Percentiles rank a stretch among this genome's conserved stretches.
Evolutionary conservation across 2,329 filamentous ascomycete species (phyloP).

Genomic region (Hymenoscyphus albidus): DNA sequence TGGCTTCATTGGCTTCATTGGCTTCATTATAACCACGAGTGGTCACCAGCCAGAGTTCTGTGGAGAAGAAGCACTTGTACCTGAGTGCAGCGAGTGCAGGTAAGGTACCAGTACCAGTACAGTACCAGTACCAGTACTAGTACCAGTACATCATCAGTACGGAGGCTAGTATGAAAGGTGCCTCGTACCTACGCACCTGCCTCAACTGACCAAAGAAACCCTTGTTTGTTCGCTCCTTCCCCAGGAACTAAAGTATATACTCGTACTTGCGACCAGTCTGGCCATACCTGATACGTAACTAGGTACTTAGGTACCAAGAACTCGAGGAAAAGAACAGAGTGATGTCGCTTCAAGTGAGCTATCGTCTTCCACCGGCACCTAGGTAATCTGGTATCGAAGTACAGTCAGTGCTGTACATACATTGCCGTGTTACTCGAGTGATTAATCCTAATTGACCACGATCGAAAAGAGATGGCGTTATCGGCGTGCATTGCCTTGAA

Average conservation of each 20-base stretch:
- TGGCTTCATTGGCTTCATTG: too few species aligned
- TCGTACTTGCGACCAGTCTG: not conserved
- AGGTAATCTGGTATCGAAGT: not conserved
- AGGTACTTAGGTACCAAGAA: not conserved
- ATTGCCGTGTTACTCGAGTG: not conserved
- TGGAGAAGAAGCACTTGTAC: not conserved
- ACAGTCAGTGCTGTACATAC: not conserved
- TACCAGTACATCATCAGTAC: too few species aligned
- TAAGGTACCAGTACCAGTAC: not conserved
- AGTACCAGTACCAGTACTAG: too few species aligned
- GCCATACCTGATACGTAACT: not conserved
- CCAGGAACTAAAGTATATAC: not conserved
- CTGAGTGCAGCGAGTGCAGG: not conserved
- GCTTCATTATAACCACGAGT: not conserved
- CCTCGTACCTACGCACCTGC: too few species aligned
- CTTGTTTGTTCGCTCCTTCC: not conserved
- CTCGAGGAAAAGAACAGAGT: not conserved
- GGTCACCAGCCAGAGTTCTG: not conserved
- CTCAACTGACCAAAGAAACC: not conserved
- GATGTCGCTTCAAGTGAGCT: not conserved
- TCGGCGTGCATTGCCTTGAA: not conserved
- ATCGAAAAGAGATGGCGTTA: not conserved
- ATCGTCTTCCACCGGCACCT: not conserved
- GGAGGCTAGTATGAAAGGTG: too few species aligned
- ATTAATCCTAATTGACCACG: not conserved